phyloP scores from a whole-genome alignment of 192 early-diverging fungal species.

The Umbelopsis ramanniana region DNA sequence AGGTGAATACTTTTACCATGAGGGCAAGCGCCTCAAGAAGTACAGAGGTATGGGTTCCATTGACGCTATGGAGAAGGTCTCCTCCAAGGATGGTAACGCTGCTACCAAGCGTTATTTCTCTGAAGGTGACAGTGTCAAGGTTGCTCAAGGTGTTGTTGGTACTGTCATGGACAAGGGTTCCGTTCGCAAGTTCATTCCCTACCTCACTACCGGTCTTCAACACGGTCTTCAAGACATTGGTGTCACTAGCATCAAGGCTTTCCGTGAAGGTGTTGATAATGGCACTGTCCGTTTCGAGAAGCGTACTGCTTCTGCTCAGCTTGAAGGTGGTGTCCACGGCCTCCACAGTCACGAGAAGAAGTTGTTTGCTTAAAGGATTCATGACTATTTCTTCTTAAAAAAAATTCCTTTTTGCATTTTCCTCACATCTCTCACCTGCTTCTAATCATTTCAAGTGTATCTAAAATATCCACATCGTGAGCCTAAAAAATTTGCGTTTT shows the following conservation, averaged over 20 bases:
- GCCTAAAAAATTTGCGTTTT: neutral
- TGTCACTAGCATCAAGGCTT: conserved; percentile 62
- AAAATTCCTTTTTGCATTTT: neutral
- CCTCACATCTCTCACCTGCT: neutral
- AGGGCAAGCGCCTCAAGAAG: conserved; percentile 96
- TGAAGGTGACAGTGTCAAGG: conserved; percentile 97
- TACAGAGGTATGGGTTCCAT: conserved; percentile 99
- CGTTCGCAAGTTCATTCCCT: conserved; percentile 91
- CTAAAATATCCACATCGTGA: neutral
- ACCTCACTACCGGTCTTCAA: conserved; percentile 93
- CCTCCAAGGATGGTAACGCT: conserved; percentile 65
- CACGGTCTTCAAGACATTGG: conserved; percentile 99
- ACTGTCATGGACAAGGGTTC: conserved; percentile 98
- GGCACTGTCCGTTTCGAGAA: conserved; percentile 93
- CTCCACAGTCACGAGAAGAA: conserved; percentile 86
- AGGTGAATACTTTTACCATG: conserved; percentile 98
- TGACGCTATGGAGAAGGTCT: conserved; percentile 87
- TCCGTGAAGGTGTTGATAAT: conserved; percentile 67
- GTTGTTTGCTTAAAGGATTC: conserved; percentile 56
- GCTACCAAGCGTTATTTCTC: conserved; percentile 93
- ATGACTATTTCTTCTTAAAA: conserved; percentile 1
- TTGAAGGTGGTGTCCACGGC: conserved; percentile 96
- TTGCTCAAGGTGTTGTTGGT: conserved; percentile 97
- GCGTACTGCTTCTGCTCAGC: conserved; percentile 90
- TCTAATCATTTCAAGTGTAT: conserved; percentile 4